phyloP scores from a whole-genome alignment of 176 grass and related monocot genomes.

The Areca catechu region DNA sequence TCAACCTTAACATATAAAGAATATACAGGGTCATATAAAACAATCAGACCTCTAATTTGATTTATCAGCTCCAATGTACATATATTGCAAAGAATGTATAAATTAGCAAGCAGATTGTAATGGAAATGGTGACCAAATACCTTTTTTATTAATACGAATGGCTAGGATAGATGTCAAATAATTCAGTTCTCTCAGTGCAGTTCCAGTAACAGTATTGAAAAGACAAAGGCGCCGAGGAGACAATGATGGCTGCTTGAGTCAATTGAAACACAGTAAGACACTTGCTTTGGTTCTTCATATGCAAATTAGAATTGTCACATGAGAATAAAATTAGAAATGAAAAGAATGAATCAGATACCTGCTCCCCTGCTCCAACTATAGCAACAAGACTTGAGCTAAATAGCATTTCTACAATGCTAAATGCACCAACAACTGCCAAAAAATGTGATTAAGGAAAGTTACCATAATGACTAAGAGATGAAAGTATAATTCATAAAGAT shows the following conservation, averaged over 20 bases:
- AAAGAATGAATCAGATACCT: slow-evolving; percentile 28
- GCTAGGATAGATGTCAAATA: slow-evolving; percentile 81
- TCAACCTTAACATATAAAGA: too few species aligned
- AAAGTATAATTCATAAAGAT: too few species aligned
- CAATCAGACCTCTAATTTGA: too few species aligned
- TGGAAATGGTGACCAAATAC: slow-evolving; percentile 25
- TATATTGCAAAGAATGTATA: too few species aligned
- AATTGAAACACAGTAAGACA: slow-evolving; percentile 14
- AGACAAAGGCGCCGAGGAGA: slow-evolving; percentile 79
- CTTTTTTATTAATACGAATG: slow-evolving; percentile 73
- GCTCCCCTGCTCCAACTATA: slow-evolving; percentile 74
- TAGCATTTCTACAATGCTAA: slow-evolving; percentile 76
- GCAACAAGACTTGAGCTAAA: slow-evolving; percentile 74
- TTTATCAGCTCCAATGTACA: too few species aligned
- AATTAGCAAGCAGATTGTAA: background rate
- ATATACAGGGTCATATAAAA: too few species aligned
- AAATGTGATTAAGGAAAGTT: too few species aligned
- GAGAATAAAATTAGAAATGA: background rate
- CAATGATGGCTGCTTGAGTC: slow-evolving; percentile 40
- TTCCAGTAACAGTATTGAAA: slow-evolving; percentile 49
- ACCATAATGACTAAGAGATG: too few species aligned
- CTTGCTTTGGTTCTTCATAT: background rate
- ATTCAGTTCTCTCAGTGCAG: slow-evolving; percentile 51
- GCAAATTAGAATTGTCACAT: background rate
- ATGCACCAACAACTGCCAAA: slow-evolving; percentile 60